A percentile compares a stretch with the other conserved stretches of the same genome.
phyloP scores from a whole-genome alignment of 192 early-diverging fungal genomes.

The Powellomyces hirtus region DNA sequence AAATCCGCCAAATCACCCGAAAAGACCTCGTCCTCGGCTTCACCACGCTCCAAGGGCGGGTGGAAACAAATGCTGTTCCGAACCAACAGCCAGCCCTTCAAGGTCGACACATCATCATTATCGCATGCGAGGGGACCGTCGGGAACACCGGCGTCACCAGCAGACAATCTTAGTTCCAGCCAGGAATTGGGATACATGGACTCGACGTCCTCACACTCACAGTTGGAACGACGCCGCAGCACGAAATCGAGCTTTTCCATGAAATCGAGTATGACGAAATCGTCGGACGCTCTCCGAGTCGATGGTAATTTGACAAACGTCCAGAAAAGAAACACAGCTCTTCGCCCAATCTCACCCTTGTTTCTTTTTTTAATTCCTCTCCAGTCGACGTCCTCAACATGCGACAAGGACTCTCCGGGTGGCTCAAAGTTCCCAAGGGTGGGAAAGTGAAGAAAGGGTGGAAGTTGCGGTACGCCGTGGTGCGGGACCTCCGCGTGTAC shows the following conservation, averaged over 20 bases:
- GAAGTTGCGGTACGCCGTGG: slow-evolving; percentile 36
- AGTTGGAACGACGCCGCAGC: not conserved
- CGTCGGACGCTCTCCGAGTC: slow-evolving; percentile 26
- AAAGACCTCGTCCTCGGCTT: not conserved
- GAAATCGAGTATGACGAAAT: slow-evolving; percentile 20
- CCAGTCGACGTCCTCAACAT: slow-evolving; percentile 34
- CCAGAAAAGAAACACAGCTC: too few species aligned
- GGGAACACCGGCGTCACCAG: too few species aligned
- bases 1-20: slow-evolving; percentile 7
- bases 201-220: too few species aligned
- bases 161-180: too few species aligned
- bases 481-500: slow-evolving; percentile 38
- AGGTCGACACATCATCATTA: too few species aligned
- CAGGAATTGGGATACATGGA: too few species aligned
- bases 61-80: slow-evolving; percentile 24
- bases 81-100: slow-evolving; percentile 15
- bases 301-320: slow-evolving; percentile 5
- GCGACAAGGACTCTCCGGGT: slow-evolving; percentile 31
- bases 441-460: slow-evolving; percentile 55
- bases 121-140: too few species aligned
- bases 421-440: slow-evolving; percentile 51
- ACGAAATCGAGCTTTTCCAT: slow-evolving; percentile 18
- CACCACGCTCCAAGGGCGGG: slow-evolving; percentile 1
- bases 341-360: not conserved
- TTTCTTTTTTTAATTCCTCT: not conserved